Evolutionary conservation across 768 basidiomycete species (phyloP), one percentile per base, ranked within the genome.

Genomic region (Serendipita sp.): DNA sequence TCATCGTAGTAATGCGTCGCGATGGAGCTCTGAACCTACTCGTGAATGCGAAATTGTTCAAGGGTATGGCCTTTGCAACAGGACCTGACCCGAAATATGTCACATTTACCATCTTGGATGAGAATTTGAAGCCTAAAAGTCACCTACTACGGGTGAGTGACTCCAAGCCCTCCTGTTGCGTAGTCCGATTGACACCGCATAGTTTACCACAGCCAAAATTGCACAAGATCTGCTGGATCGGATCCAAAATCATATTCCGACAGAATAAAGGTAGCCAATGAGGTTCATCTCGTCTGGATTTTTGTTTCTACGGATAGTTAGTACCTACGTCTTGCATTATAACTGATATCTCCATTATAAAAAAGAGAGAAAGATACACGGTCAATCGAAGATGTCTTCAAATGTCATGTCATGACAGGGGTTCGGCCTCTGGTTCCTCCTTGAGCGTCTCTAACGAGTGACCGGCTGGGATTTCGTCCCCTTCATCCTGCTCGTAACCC

Each of bases 401-500:
- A 51, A n/a, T 18, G 48, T 46, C 18, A 46, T 18, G 30, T 51
- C 16, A 13, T 41, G 8, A 51, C 48, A 7, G 30, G 16, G 48
- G 16, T 8, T 51, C 48, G 48, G 48, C 7, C n/a, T 60, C 56
- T 32, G 56, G 34, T n/a, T 60, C 56, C n/a, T 60, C 56, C 34
- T 60, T 60, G 16, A 60, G 16, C 10, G 56, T 37, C 18, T 35
- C 28, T 32, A 60, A 53, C 7, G 48, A 7, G 16, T 53, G 48
- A 53, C 48, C 48, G 16, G 5, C 18, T 24, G 24, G 24, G 24
- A 24, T 24, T n/a, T 7, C 24, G 8, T 10, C 35, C 34, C 32
- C 56, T 30, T 24, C 56, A n/a, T 71, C 75, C 34, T 73, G 67
- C 68, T 83, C 84, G 70, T 88, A 89, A 0, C 81, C 81, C 69